Evolutionary conservation across 2,329 filamentous ascomycete genomes (phyloP).

Genomic region (Mycocentrospora acerina): DNA sequence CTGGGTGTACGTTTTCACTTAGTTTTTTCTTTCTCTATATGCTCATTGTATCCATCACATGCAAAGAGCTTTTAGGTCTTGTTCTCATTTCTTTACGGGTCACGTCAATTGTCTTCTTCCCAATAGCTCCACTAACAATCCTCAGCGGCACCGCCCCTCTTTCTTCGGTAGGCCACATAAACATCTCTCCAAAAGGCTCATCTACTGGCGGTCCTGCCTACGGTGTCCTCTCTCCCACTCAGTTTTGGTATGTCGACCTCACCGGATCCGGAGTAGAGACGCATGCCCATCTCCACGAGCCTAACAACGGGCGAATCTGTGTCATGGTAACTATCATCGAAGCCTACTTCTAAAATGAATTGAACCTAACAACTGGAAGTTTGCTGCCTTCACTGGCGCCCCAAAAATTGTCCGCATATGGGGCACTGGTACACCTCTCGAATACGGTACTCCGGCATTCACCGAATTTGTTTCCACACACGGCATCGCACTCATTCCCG

Average conservation of each 20-base stretch:
- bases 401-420: constrained; percentile 48
- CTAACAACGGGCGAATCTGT: constrained; percentile 38
- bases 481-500: constrained; percentile 40
- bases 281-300: constrained; percentile 46
- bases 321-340: constrained; percentile 3
- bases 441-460: constrained; percentile 42
- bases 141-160: constrained; percentile 43
- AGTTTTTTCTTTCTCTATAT: not conserved
- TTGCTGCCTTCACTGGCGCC: constrained; percentile 46
- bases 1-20: constrained; percentile 32
- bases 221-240: constrained; percentile 41
- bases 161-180: constrained; percentile 45
- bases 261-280: constrained; percentile 49
- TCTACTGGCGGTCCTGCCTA: constrained; percentile 38
- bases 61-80: too few relatives aligned
- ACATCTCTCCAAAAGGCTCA: constrained; percentile 48
- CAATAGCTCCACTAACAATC: not conserved
- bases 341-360: not conserved
- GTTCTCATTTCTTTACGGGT: too few relatives aligned
- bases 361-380: constrained; percentile 12
- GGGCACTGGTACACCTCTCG: constrained; percentile 42
- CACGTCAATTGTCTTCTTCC: not conserved
- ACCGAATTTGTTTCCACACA: constrained; percentile 35
- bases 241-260: constrained; percentile 51
- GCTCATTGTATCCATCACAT: too few relatives aligned